These are phyloP conservation scores for Diospyros lotus DNA, from an alignment of 148 eudicot genomes.

Conservation along the genomic window DNA sequence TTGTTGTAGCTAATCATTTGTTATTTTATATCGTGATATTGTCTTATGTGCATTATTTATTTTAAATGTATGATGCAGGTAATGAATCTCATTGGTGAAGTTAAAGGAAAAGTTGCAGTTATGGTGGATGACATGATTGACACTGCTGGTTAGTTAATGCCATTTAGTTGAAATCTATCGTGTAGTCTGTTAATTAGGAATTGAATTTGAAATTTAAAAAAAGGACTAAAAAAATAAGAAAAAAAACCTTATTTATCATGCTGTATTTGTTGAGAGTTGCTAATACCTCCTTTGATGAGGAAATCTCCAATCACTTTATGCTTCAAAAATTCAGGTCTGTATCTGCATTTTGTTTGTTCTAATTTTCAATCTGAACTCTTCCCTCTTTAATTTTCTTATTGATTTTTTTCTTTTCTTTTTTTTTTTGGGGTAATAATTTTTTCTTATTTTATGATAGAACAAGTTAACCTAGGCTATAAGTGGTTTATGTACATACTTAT, in stretches of 20 bases:
- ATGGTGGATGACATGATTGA: constrained; percentile 99
- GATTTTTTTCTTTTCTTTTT: neutral
- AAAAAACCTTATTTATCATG: neutral
- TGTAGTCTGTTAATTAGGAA: neutral
- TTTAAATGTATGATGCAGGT: constrained; percentile 40
- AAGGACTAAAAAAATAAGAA: neutral
- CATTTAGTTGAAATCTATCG: neutral
- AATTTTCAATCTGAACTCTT: neutral
- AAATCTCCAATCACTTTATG: constrained; percentile 4
- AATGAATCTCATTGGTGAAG: constrained; percentile 97
- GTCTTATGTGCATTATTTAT: constrained; percentile 3
- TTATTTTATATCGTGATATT: neutral
- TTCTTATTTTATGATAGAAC: no score
- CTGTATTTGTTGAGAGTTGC: neutral
- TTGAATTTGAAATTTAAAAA: constrained; percentile 1
- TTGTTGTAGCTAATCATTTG: neutral
- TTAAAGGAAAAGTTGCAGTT: constrained; percentile 92
- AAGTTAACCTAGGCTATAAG: no score
- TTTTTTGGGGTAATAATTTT: neutral
- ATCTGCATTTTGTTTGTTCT: neutral
- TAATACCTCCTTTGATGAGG: neutral
- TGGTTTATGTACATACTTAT: no score
- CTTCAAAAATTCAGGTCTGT: neutral
- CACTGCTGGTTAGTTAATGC: constrained; percentile 68
- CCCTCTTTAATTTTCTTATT: neutral